Conservation (phyloP, 371 early-diverging fungal species). For the Aphelidium insulamus region DNA sequence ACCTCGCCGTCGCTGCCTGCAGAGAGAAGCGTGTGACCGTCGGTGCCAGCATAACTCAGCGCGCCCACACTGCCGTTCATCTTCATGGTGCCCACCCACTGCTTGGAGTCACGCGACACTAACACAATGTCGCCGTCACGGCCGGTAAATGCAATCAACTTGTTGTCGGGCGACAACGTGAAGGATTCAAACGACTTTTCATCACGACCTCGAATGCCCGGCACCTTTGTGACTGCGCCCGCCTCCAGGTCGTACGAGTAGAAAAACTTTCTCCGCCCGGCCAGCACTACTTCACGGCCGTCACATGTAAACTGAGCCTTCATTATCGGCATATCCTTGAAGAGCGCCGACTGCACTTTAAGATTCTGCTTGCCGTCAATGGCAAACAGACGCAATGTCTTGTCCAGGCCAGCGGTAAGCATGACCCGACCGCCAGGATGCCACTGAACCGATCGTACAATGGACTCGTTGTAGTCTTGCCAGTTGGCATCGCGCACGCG, state of each 20-base stretch:
- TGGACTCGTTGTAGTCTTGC: conserved; percentile 13
- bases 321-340: conserved; percentile 57
- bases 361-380: conserved; percentile 75
- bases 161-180: conserved; percentile 29
- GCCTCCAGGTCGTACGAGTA: conserved; percentile 66
- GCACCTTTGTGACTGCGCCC: conserved; percentile 36
- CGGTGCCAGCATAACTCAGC: conserved; percentile 27
- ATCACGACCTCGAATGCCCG: conserved; percentile 44
- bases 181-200: conserved; percentile 41
- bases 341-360: conserved; percentile 53
- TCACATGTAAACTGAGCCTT: conserved; percentile 47
- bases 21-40: conserved; percentile 36
- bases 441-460: conserved; percentile 49
- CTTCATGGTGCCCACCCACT: conserved; percentile 57
- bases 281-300: conserved; percentile 42
- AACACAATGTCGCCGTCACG: conserved; percentile 54
- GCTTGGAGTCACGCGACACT: conserved; percentile 47
- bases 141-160: conserved; percentile 46
- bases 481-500: conserved; percentile 56
- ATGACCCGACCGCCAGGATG: conserved; percentile 76
- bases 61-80: conserved; percentile 55
- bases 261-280: conserved; percentile 49
- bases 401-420: conserved; percentile 60
- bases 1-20: conserved; percentile 36
- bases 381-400: conserved; percentile 57